Evolutionary conservation across 352 stramenopile species (phyloP), one percentile per base, ranked within the genome.

Genomic region (Peronosclerospora sorghi): DNA sequence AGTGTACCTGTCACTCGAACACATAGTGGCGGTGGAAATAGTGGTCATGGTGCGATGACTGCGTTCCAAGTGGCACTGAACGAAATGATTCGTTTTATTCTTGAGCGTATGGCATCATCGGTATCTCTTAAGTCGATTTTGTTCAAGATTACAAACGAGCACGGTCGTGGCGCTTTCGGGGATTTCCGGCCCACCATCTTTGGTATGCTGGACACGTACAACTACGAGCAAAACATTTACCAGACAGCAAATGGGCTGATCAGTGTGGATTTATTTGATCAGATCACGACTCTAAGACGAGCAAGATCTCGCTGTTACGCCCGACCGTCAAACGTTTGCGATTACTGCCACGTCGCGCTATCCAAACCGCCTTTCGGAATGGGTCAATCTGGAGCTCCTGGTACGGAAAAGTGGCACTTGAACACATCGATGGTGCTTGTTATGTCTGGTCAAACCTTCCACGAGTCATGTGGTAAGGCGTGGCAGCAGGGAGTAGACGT

Each of bases 91-190:
- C 79, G 85, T 18, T 84, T 96, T 51, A 95, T 95, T 43, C 88
- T 97, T 34, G 86, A 96, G 59, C 73, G 87, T 27, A 96, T 97
- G 87, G 85, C 94, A 23, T 95, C 85, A 1, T 95, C 77, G 23
- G 88, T 97, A 39, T 94, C 89, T 23, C 61, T 97, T 8, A 86
- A 85, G 56, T 86, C 93, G 49, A 90, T 97, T 27, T 61, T 97
- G 40, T 91, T 94, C 43, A 97, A 97, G 68, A 94, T 97, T 42
- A 96, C 89, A 38, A 95, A 84, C 35, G 92, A 97, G 56, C 84
- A 96, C 61, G 83, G 86, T 8, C 85, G 86, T 42, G 93, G 83
- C 54, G 78, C 87, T 32, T 93, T 97, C 51, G 89, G 88, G 15
- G 92, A 97, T 50, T 94, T 97, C 58, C 82, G 89, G 1, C 86